Evolutionary conservation across 805 yeast genomes (phyloP), one percentile per base, ranked within the genome.

Genomic region (Spathaspora hagerdaliae): DNA sequence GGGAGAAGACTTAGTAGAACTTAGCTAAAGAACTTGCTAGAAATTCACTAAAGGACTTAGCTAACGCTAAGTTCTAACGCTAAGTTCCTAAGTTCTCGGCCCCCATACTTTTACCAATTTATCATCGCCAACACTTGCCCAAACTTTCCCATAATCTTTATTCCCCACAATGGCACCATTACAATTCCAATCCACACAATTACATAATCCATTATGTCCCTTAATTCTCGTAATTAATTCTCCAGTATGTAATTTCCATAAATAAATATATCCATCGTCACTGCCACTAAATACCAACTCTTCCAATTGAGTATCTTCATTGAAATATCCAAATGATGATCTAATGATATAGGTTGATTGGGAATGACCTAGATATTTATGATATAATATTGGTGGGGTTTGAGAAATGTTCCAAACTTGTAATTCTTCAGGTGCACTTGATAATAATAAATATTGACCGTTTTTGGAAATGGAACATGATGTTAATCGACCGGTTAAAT

Each of bases 71-170:
- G 24, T 19, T 19, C 24, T 19, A 19, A 5, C 24, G 24, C 24
- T 3, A 19, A 19, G 24, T 19, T 19, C 24, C 5, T 19, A 19
- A 3, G 24, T 19, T 19, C 5, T 19, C 24, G 24, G 24, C 24
- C 48, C 39, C 90, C 89, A 85, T 6, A 88, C 73, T 46, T 81
- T 80, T 3, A 88, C 83, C 7, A 74, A 63, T 14, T 78, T 74
- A 60, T 91, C 97, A 61, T 90, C 97, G 12, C 96, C 88, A 35
- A 89, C 90, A 15, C 92, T 82, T 6, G 89, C 94, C 79, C 91
- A 83, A 63, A 83, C 65, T 38, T 59, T 60, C 5, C 77, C 76
- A 50, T 55, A 69, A 51, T 71, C 76, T 38, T 49, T 51, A n/a
- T 43, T 43, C 5, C 41, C 41, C 5, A 32, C 26, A 31, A 32